Evolutionary conservation across 768 basidiomycete species (phyloP).

Genomic region (Russula sp.): DNA sequence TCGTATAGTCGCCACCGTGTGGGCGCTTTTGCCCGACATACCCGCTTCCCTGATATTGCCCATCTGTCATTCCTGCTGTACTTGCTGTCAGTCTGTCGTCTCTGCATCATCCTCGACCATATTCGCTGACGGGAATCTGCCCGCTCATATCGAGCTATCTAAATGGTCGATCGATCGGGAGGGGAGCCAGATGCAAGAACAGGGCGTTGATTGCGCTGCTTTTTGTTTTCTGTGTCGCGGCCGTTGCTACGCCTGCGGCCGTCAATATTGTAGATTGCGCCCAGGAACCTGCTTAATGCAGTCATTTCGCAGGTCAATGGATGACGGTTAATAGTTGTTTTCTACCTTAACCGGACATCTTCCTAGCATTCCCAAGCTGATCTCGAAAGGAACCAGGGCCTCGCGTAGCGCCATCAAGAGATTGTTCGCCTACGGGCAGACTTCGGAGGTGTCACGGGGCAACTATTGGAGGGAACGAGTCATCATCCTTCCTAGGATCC

Average conservation of each 20-base stretch:
- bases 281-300: slow-evolving; percentile 9
- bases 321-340: slow-evolving; percentile 6
- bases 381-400: slow-evolving; percentile 3
- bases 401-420: neutral
- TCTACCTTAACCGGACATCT: neutral
- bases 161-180: slow-evolving; percentile 13
- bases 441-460: slow-evolving; percentile 15
- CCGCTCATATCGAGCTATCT: slow-evolving; percentile 13
- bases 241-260: slow-evolving; percentile 11
- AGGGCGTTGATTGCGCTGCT: neutral
- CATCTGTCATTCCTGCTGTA: slow-evolving; percentile 7
- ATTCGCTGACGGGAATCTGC: slow-evolving; percentile 17
- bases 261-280: neutral
- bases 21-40: slow-evolving; percentile 9
- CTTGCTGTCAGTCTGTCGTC: neutral
- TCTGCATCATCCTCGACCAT: neutral
- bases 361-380: slow-evolving; percentile 3
- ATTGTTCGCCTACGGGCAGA: neutral
- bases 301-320: neutral
- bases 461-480: neutral
- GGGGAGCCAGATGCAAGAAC: neutral
- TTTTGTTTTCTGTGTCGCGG: neutral
- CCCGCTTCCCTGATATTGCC: slow-evolving; percentile 10
- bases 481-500: neutral
- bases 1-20: neutral